Percentiles rank a stretch among this genome's conserved stretches.
These are phyloP conservation scores for Pistacia integerrima DNA, from an alignment of 345 rosid genomes.

Conservation along the genomic window DNA sequence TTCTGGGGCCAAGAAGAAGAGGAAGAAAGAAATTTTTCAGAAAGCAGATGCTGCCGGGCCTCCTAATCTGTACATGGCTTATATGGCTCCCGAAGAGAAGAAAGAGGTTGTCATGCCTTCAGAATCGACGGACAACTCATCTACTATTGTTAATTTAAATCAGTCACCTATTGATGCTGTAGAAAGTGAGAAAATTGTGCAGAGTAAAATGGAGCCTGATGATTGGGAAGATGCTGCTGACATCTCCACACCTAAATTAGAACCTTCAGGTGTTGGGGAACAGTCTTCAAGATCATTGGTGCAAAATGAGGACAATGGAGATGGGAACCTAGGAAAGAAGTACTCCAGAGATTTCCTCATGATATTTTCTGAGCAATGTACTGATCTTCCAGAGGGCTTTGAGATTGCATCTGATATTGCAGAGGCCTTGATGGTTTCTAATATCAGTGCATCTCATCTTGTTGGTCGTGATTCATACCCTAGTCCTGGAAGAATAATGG, in stretches of 20 bases:
- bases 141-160: constrained; percentile 37
- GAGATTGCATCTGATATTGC: constrained; percentile 51
- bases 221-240: constrained; percentile 99
- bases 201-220: constrained; percentile 71
- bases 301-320: constrained; percentile 39
- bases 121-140: constrained; percentile 32
- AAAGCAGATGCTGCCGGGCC: constrained; percentile 95
- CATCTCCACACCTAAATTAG: constrained; percentile 77
- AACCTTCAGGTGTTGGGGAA: constrained; percentile 38
- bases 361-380: constrained; percentile 68
- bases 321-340: constrained; percentile 53
- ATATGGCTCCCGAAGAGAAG: constrained; percentile 88
- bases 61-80: constrained; percentile 84
- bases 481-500: constrained; percentile 60
- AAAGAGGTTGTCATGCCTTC: constrained; percentile 42
- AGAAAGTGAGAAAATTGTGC: constrained; percentile 34
- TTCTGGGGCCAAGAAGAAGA: constrained; percentile 56
- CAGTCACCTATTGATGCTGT: constrained; percentile 33
- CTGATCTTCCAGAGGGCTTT: constrained; percentile 71
- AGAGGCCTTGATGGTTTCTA: constrained; percentile 38
- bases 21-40: constrained; percentile 61
- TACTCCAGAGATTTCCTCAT: constrained; percentile 95
- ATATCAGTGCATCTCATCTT: constrained; percentile 41
- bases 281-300: constrained; percentile 30
- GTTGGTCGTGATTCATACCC: constrained; percentile 59